A percentile compares a stretch with the other conserved stretches of the same genome.
These are phyloP conservation scores for Dryas integrifolia DNA, from an alignment of 331 rosid species.

Conservation along the genomic window DNA sequence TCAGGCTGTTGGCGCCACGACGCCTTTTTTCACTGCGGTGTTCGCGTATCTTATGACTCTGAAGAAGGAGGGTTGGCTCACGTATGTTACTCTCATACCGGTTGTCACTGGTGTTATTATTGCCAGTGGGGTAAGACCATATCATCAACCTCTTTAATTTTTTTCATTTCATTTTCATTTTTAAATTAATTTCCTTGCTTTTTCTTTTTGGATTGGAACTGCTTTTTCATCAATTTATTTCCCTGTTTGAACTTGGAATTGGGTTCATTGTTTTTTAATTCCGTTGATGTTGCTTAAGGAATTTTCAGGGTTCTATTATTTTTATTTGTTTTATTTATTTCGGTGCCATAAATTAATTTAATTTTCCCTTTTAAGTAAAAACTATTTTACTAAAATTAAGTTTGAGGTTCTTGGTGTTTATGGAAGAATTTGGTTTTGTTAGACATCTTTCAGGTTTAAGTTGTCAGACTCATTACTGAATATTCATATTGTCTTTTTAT, in stretches of 20 bases:
- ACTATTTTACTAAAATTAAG: too few species aligned
- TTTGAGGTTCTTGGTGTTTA: too few species aligned
- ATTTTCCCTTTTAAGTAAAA: background rate
- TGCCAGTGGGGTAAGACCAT: conserved; percentile 55
- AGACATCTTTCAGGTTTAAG: background rate
- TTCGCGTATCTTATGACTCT: conserved; percentile 52
- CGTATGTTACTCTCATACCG: conserved; percentile 64
- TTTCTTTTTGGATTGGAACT: too few species aligned
- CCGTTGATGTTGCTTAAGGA: background rate
- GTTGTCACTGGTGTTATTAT: conserved; percentile 65
- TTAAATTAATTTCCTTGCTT: background rate
- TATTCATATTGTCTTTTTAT: background rate
- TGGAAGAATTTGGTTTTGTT: background rate
- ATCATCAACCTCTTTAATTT: background rate
- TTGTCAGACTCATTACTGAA: background rate
- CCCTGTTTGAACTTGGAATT: too few species aligned
- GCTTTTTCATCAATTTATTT: too few species aligned
- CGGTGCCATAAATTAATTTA: background rate
- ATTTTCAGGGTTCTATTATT: background rate
- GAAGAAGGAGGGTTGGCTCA: conserved; percentile 65
- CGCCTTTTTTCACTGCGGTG: conserved; percentile 68
- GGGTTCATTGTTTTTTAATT: background rate
- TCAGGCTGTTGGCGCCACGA: conserved; percentile 74
- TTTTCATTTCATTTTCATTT: background rate
- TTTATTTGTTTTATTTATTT: background rate